Evolutionary conservation across 2,329 filamentous ascomycete species (phyloP).

Genomic region (Tolypocladium ophioglossoides): DNA sequence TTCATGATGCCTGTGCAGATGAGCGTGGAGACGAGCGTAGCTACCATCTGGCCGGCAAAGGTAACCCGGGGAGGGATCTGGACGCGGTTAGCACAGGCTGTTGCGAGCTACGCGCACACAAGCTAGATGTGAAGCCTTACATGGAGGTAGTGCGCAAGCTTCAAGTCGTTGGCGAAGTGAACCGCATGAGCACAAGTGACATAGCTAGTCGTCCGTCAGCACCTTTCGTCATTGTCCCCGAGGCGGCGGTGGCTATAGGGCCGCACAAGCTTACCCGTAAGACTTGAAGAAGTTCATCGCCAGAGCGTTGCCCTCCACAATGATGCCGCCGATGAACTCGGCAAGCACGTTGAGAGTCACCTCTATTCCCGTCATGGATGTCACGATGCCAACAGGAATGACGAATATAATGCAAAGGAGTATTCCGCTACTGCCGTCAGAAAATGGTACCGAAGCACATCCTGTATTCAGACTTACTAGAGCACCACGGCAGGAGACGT

Average conservation of each 20-base stretch:
- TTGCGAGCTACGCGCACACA: not conserved
- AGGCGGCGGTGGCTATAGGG: too few relatives aligned
- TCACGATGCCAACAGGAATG: slow-evolving; percentile 32
- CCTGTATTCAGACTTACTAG: slow-evolving; percentile 10
- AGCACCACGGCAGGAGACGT: slow-evolving; percentile 31
- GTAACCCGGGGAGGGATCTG: slow-evolving; percentile 24
- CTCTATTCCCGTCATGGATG: slow-evolving; percentile 29
- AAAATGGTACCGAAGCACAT: not conserved
- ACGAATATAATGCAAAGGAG: slow-evolving; percentile 29
- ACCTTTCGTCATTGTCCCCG: not conserved
- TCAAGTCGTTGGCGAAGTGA: slow-evolving; percentile 23
- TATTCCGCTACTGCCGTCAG: slow-evolving; percentile 16
- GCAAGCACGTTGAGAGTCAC: slow-evolving; percentile 33
- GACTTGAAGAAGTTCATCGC: slow-evolving; percentile 37
- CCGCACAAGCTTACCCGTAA: slow-evolving; percentile 13
- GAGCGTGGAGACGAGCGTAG: slow-evolving; percentile 22
- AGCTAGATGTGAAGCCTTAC: not conserved
- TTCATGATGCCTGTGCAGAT: slow-evolving; percentile 24
- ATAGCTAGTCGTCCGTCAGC: slow-evolving; percentile 9
- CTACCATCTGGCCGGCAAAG: slow-evolving; percentile 23
- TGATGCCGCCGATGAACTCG: slow-evolving; percentile 34
- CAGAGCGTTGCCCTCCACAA: slow-evolving; percentile 31
- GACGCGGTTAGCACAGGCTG: not conserved
- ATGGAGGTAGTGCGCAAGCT: slow-evolving; percentile 35
- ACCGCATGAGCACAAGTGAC: slow-evolving; percentile 24